Evolutionary conservation across 129 eudicot genomes (phyloP), one percentile per base, ranked within the genome.

Genomic region (Lactuca saligna): DNA sequence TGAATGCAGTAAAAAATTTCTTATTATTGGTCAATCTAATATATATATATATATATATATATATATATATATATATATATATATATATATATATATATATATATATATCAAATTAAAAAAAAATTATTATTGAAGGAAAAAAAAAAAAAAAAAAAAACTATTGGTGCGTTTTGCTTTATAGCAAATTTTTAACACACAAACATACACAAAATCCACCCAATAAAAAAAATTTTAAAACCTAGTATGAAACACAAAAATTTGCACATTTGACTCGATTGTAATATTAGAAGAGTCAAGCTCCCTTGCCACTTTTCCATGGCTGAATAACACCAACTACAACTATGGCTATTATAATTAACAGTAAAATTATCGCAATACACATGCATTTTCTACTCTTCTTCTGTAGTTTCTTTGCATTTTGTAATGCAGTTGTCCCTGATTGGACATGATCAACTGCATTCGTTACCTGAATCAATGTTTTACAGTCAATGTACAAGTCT

Each of bases 401-500:
- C 82, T 91, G 96, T 41, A 88, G 89, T 84, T 68, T 84, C 85
- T 82, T 88, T 80, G 97, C 97, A 12, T 75, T 84, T 57, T 80
- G 87, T 56, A 91, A 85, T 51, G 96, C 97, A 81, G 79, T 84
- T 72, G 87, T 88, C 78, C 96, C 97, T 31, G 84, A 70, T 70
- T 88, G 90, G 83, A 91, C 97, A 70, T 84, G 91, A 68, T 88
- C 94, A 44, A 91, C 94, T 63, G 96, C 82, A 66, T 83, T 91
- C 39, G 88, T 65, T 55, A 88, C 94, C 94, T 91, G 89, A 55
- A 71, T 83, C 80, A 66, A 78, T 50, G 50, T 25, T 66, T 62
- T 57, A 25, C 73, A 73, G 72, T 85, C 66, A 61, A 58, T 55
- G 14, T 61, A 61, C 65, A 61, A 61, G 49, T 15, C 13, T 38